Conservation (phyloP, 768 basidiomycete species). For the Psilocybe subaeruginosa region DNA sequence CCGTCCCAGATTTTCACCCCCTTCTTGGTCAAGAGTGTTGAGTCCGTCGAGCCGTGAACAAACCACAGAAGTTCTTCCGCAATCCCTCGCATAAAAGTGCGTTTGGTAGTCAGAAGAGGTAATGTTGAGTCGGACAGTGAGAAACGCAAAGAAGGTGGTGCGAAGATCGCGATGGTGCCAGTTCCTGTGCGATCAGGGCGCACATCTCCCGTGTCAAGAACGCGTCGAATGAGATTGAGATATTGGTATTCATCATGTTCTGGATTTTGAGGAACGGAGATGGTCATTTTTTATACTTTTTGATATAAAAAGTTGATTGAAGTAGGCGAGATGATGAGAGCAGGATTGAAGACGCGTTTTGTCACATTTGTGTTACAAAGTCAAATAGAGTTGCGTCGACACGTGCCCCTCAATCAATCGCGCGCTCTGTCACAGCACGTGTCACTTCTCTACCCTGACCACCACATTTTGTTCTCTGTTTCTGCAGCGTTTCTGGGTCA, state of each 20-base stretch:
- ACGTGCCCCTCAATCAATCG: no score
- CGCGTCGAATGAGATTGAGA: constrained; percentile 75
- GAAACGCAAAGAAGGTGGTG: constrained; percentile 89
- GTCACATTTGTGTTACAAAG: not conserved
- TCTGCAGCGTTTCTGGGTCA: no score
- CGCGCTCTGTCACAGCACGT: no score
- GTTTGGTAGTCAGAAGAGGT: constrained; percentile 93
- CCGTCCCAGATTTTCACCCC: constrained; percentile 99
- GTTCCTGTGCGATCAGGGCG: constrained; percentile 95
- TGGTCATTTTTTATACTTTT: constrained; percentile 4
- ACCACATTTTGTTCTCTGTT: no score
- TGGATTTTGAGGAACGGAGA: constrained; percentile 3
- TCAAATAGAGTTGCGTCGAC: no score
- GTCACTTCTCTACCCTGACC: no score
- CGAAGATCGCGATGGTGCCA: constrained; percentile 90
- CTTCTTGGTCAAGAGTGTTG: constrained; percentile 70
- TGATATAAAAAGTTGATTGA: not conserved
- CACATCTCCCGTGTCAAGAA: constrained; percentile 74
- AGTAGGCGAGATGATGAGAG: not conserved
- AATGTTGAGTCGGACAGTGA: constrained; percentile 75
- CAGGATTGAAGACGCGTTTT: not conserved
- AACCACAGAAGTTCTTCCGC: constrained; percentile 97
- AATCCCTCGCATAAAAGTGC: constrained; percentile 90
- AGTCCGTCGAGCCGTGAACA: constrained; percentile 81
- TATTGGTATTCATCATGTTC: constrained; percentile 90